Evolutionary conservation across 192 early-diverging fungal species (phyloP).

Genomic region (Mortierella hygrophila): DNA sequence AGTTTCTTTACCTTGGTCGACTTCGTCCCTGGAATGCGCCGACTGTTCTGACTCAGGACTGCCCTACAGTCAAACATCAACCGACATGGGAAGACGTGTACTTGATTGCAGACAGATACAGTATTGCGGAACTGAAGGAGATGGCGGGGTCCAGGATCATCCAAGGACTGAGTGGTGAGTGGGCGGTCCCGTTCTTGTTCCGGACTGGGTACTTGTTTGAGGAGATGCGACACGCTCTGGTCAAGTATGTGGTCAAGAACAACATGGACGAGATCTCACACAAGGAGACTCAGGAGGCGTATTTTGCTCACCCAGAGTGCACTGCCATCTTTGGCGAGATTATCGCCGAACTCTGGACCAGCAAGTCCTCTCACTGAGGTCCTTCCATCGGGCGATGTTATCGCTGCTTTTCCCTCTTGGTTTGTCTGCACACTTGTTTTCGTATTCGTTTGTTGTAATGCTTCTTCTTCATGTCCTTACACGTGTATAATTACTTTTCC

Average conservation of each 20-base stretch:
- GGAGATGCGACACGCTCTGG: slow-evolving; percentile 11
- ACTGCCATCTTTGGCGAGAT: slow-evolving; percentile 37
- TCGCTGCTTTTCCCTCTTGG: background rate
- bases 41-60: slow-evolving; percentile 12
- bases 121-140: background rate
- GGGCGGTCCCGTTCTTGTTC: slow-evolving; percentile 44
- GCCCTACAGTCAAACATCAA: background rate
- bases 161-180: background rate
- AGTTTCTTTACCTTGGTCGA: slow-evolving; percentile 38
- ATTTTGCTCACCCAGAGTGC: slow-evolving; percentile 30
- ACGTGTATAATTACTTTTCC: background rate
- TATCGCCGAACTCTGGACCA: slow-evolving; percentile 24
- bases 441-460: background rate
- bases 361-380: background rate
- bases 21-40: background rate
- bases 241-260: slow-evolving; percentile 27
- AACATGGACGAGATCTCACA: slow-evolving; percentile 12
- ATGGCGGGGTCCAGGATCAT: slow-evolving; percentile 20
- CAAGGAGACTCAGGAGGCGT: slow-evolving; percentile 8
- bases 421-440: background rate
- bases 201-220: slow-evolving; percentile 34
- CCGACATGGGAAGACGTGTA: slow-evolving; percentile 44
- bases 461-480: background rate
- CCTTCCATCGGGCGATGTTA: background rate
- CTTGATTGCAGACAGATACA: slow-evolving; percentile 32